Base-by-base conservation (phyloP, 2,329 filamentous ascomycete species). In the Colletotrichum sublineola region DNA sequence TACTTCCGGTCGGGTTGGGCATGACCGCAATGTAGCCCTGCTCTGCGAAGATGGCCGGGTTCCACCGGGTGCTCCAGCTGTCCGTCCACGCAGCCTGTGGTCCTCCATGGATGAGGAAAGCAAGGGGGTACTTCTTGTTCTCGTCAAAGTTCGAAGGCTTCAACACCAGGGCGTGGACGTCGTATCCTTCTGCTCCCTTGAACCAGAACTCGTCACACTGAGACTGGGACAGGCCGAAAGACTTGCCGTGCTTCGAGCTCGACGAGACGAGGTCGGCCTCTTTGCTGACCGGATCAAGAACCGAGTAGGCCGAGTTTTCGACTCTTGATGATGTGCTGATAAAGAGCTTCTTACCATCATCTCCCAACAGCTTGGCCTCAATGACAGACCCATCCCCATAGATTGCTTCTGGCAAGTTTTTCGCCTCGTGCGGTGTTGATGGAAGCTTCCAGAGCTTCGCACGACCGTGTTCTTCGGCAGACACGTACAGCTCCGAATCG, bases 21-120 rank as follows among this genome's bases (percentile, higher is more conserved):
- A 90, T 88, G 58, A 97, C 90, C 31, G 93, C 93, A 4, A 97
- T 88, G 78, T 96, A 97, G 57, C 94, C 94, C 82, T 96, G 93
- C 80, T 97, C 94, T 4, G 94, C 94, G 78, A 94, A 97, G 12
- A 96, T 88, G 72, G 93, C 93, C 1, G 93, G 92, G 79, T 97
- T 97, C 94, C 94, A 97, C 24, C 94, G 87, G 2, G 92, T 94
- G 79, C 89, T 92, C 93, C 94, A 97, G 38, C 87, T 85, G 77
- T 96, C 92, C 42, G 81, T 84, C 92, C 93, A 96, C 0, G 93
- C 89, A 31, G 91, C 89, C 80, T 96, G 93, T 0, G 94, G 94
- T 0, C 94, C 94, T 67, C 94, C 94, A 78, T 97, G 94, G 74
- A 97, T 93, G 53, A 95, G 84, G 78, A 95, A 92, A 2, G 92